Evolutionary conservation across 1,284 basidiomycete species (phyloP).

Genomic region (Pseudozyma pruni): DNA sequence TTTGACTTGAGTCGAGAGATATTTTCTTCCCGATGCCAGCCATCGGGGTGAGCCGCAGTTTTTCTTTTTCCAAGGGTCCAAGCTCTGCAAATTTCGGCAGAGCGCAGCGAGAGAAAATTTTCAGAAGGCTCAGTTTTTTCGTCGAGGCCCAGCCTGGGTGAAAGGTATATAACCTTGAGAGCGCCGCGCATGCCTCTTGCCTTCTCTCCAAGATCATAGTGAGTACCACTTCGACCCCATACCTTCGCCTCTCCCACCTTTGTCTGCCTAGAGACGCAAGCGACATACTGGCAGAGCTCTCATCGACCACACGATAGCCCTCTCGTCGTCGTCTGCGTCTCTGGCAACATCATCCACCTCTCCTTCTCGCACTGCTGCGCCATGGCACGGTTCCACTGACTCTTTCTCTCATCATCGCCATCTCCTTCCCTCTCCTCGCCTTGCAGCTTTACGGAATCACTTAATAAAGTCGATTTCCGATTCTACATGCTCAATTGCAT

Average conservation of each 20-base stretch:
- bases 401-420: not conserved
- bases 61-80: no score
- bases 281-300: not conserved
- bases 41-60: not conserved
- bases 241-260: constrained; percentile 9
- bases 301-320: constrained; percentile 1
- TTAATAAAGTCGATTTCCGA: constrained; percentile 67
- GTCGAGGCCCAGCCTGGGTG: not conserved
- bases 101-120: constrained; percentile 12
- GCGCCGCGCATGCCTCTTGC: constrained; percentile 31
- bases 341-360: not conserved
- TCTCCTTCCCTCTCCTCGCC: not conserved
- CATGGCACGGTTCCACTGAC: constrained; percentile 25
- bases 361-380: not conserved
- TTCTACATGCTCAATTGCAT: constrained; percentile 65
- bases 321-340: not conserved
- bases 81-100: not conserved
- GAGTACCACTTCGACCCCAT: constrained; percentile 35
- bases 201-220: constrained; percentile 56
- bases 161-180: constrained; percentile 44
- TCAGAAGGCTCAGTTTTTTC: constrained; percentile 5
- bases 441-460: constrained; percentile 65
- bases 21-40: not conserved
- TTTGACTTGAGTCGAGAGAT: no score
- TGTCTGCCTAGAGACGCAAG: not conserved